Conservation (phyloP, 2,329 filamentous ascomycete species). For the Cryphonectria parasitica region DNA sequence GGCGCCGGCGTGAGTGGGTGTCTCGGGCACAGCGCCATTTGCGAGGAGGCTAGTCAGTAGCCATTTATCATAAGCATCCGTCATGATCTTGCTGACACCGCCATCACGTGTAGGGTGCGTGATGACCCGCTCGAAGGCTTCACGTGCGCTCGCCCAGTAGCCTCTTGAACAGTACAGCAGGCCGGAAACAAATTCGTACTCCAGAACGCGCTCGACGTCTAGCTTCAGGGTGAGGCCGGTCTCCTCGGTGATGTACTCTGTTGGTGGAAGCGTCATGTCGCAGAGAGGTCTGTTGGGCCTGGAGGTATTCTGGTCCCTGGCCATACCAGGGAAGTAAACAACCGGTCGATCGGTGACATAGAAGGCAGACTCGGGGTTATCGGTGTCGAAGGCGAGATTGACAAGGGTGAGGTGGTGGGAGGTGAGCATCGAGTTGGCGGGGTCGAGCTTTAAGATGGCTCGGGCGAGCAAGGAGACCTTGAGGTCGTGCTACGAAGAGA, state of each 20-base stretch:
- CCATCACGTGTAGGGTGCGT: constrained; percentile 67
- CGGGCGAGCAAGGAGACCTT: constrained; percentile 50
- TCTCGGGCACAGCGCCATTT: constrained; percentile 59
- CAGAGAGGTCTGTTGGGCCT: constrained; percentile 47
- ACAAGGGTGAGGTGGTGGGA: constrained; percentile 62
- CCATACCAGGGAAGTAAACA: constrained; percentile 63
- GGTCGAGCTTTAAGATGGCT: constrained; percentile 69
- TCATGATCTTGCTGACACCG: constrained; percentile 75
- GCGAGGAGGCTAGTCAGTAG: constrained; percentile 74
- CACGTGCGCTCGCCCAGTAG: constrained; percentile 65
- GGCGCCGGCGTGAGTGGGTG: constrained; percentile 60
- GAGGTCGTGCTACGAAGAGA: constrained; percentile 46
- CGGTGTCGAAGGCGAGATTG: constrained; percentile 60
- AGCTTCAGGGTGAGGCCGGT: constrained; percentile 62
- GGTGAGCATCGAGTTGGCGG: constrained; percentile 68
- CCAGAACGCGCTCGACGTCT: constrained; percentile 58
- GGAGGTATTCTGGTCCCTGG: constrained; percentile 30
- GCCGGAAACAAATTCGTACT: constrained; percentile 70
- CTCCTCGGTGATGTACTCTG: constrained; percentile 62
- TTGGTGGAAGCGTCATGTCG: constrained; percentile 49
- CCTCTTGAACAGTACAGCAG: constrained; percentile 65
- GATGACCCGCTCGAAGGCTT: constrained; percentile 67
- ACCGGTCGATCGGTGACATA: constrained; percentile 68
- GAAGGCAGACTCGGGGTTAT: constrained; percentile 57
- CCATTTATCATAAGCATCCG: constrained; percentile 93